Conservation (phyloP, 2,329 filamentous ascomycete species). For the Aspergillus sergii region DNA sequence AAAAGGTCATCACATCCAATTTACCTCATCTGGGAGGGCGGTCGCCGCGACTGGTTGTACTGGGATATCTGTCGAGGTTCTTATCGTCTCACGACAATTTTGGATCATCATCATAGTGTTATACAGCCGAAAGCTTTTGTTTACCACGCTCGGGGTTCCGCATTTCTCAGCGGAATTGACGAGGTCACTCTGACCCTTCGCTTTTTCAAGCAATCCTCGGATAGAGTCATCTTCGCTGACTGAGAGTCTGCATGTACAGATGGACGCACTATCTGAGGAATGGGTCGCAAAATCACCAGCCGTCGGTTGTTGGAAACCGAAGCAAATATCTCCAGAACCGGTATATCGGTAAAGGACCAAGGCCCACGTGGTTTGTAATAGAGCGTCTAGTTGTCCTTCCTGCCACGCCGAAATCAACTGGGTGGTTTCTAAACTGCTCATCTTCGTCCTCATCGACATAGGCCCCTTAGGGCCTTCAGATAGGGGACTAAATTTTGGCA, state of each 20-base stretch:
- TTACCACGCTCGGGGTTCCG: constrained; percentile 8
- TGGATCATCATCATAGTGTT: constrained; percentile 42
- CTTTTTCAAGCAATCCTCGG: constrained; percentile 31
- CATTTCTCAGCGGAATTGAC: constrained; percentile 14
- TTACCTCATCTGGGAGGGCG: constrained; percentile 38
- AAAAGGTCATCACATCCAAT: constrained; percentile 1
- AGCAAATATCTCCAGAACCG: constrained; percentile 51
- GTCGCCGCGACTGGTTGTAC: constrained; percentile 30
- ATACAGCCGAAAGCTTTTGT: constrained; percentile 31
- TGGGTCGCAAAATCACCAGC: constrained; percentile 8
- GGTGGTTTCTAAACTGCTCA: constrained; percentile 31
- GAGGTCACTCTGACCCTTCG: constrained; percentile 14
- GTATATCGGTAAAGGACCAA: constrained; percentile 50
- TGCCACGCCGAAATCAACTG: constrained; percentile 36
- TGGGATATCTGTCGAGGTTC: constrained; percentile 15
- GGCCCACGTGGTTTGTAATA: constrained; percentile 50
- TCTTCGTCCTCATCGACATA: constrained; percentile 38
- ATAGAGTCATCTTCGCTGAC: constrained; percentile 34
- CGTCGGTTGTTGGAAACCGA: constrained; percentile 36
- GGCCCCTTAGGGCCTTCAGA: constrained; percentile 35
- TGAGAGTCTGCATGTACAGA: constrained; percentile 29
- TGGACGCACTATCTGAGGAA: constrained; percentile 17
- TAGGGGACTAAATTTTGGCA: constrained; percentile 37
- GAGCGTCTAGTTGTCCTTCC: constrained; percentile 26
- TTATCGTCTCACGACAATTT: constrained; percentile 28